A percentile compares a stretch with the other conserved stretches of the same genome.
phyloP scores from a whole-genome alignment of 140 eudicot genomes.

The Cichorium intybus region DNA sequence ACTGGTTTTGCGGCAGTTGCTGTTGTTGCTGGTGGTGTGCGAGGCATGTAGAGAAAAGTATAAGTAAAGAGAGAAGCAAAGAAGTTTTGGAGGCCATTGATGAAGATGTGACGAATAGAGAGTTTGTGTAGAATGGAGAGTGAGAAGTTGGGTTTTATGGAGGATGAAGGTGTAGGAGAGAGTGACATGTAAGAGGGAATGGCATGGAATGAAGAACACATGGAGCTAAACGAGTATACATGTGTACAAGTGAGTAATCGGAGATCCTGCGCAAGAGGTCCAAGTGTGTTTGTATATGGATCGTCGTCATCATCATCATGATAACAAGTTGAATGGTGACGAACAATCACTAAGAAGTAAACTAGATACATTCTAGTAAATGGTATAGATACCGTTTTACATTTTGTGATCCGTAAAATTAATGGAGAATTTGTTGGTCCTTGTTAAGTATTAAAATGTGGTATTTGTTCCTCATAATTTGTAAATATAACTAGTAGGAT shows the following conservation, averaged over 20 bases:
- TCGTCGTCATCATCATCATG: background rate
- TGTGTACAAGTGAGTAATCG: background rate
- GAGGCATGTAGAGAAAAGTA: conserved; percentile 32
- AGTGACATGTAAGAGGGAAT: conserved; percentile 15
- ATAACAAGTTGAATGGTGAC: background rate
- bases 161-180: conserved; percentile 10
- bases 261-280: background rate
- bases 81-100: conserved; percentile 31
- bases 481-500: too few species aligned
- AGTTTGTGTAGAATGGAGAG: conserved; percentile 4
- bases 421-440: too few species aligned
- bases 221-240: conserved; percentile 2
- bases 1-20: conserved; percentile 36
- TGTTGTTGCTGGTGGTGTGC: conserved; percentile 27
- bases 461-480: too few species aligned
- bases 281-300: conserved; percentile 3
- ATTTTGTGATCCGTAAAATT: too few species aligned
- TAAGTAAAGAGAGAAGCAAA: conserved; percentile 25
- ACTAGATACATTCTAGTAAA: background rate
- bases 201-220: conserved; percentile 7
- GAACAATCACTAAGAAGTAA: background rate
- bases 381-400: too few species aligned
- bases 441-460: too few species aligned
- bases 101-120: conserved; percentile 14
- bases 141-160: background rate